phyloP scores from a whole-genome alignment of 768 basidiomycete genomes.

The Termitomyces bulborhizus region DNA sequence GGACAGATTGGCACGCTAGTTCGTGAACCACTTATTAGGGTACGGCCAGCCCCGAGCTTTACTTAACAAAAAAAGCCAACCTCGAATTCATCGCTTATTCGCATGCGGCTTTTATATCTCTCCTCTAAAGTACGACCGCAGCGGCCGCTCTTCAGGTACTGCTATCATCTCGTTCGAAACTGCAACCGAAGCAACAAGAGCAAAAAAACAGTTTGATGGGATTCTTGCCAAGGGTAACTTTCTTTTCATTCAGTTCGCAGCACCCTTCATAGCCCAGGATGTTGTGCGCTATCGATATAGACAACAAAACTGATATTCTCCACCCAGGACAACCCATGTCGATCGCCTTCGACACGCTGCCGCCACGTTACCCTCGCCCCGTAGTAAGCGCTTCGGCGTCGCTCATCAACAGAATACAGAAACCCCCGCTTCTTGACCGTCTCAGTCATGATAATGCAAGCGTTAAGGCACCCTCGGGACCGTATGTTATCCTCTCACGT shows the following conservation, averaged over 20 bases:
- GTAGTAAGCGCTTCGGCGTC: constrained; percentile 51
- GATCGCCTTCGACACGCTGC: constrained; percentile 51
- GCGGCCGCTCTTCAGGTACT: constrained; percentile 87
- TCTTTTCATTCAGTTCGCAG: constrained; percentile 1
- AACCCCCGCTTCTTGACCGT: constrained; percentile 62
- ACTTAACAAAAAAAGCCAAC: constrained; percentile 56
- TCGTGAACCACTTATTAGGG: constrained; percentile 90
- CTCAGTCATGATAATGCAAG: constrained; percentile 42
- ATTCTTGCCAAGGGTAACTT: constrained; percentile 78
- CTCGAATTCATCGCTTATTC: constrained; percentile 36
- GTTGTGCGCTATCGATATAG: background rate
- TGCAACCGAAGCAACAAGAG: constrained; percentile 67
- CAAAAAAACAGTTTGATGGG: constrained; percentile 81
- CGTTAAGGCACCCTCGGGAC: constrained; percentile 26
- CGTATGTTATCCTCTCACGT: constrained; percentile 24
- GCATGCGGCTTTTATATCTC: constrained; percentile 24
- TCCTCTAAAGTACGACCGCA: constrained; percentile 83
- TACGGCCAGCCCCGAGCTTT: constrained; percentile 72
- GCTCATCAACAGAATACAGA: constrained; percentile 70
- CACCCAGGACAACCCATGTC: constrained; percentile 69
- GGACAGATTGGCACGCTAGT: constrained; percentile 88
- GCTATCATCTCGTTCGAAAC: constrained; percentile 80
- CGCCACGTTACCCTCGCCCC: constrained; percentile 35
- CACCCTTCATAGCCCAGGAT: background rate
- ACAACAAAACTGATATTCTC: background rate